Base-by-base conservation (phyloP, 1,139 yeast genomes). In the Geotrichum europaeum region DNA sequence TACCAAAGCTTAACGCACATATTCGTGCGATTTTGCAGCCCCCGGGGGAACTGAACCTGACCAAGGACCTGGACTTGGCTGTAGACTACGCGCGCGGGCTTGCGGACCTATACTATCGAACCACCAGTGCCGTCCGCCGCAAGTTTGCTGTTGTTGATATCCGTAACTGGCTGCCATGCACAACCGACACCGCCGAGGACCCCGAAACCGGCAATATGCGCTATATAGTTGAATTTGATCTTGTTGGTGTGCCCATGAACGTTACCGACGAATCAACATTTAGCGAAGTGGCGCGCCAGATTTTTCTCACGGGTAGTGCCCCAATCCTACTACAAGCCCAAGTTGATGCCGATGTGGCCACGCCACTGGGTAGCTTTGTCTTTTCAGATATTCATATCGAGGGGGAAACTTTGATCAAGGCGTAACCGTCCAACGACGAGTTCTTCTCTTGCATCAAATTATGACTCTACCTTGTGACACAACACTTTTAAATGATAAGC, bases 301-400 rank as follows among this genome's bases (percentile, higher is more conserved):
- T 74, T n/a, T 34, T 73, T 30, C 54, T 70, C 34, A 52, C 51
- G 1, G 76, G 76, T 9, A 60, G 66, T 5, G 70, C 71, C 1
- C 67, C 66, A 0, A 64, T 74, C 43, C 60, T 60, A 6, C 68
- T 74, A 10, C 69, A 71, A 9, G 71, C 76, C 10, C 36, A 70
- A 70, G 64, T 68, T 62, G 70, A 79, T 62, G 68, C 78, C n/a
- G 74, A 72, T 12, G 59, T 81, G 6, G 60, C 64, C 7, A 80
- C 82, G 59, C 82, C 84, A 0, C 63, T 75, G 15, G 79, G 77
- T 2, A 66, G 65, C 15, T 59, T 76, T 57, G 69, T 66, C n/a
- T 52, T 75, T 30, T 64, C 69, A 3, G 72, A 70, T 12, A 56
- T 75, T 1, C 66, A 67, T 1, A 65, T 75, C 5, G 64, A 62